phyloP scores from a whole-genome alignment of 2,329 filamentous ascomycete genomes.

The Zymoseptoria brevis region DNA sequence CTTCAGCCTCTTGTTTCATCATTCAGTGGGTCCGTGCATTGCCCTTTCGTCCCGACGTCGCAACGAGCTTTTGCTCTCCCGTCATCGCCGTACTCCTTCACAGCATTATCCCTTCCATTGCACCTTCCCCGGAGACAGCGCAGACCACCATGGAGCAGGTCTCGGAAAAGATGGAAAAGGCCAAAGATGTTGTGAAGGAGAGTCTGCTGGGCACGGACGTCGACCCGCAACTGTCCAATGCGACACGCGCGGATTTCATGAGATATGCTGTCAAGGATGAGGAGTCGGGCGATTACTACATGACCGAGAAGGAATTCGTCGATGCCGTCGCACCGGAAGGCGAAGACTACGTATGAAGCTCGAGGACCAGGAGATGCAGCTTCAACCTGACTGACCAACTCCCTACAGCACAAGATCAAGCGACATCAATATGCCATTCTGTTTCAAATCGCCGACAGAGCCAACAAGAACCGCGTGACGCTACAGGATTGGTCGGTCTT shows the following conservation, averaged over 20 bases:
- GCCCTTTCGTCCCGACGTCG: background rate
- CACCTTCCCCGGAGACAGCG: background rate
- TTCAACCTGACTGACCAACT: background rate
- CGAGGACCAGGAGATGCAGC: background rate
- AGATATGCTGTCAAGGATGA: constrained; percentile 69
- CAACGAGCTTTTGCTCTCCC: background rate
- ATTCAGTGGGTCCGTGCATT: background rate
- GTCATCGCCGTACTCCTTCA: background rate
- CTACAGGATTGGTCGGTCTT: constrained; percentile 87
- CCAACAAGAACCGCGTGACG: constrained; percentile 62
- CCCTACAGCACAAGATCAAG: constrained; percentile 84
- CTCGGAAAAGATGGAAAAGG: constrained; percentile 31
- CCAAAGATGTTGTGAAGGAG: constrained; percentile 14
- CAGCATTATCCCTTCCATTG: background rate
- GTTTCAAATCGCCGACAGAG: constrained; percentile 82
- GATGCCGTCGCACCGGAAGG: constrained; percentile 76
- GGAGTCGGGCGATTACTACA: constrained; percentile 65
- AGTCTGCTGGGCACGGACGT: constrained; percentile 55
- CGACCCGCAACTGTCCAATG: constrained; percentile 57
- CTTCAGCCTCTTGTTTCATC: background rate
- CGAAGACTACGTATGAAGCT: constrained; percentile 70
- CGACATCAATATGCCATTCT: constrained; percentile 91
- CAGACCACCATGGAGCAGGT: constrained; percentile 46
- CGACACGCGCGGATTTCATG: constrained; percentile 68
- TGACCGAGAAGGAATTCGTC: constrained; percentile 82